Evolutionary conservation across 1,284 basidiomycete genomes (phyloP).

Genomic region (Microbotryum saponariae): DNA sequence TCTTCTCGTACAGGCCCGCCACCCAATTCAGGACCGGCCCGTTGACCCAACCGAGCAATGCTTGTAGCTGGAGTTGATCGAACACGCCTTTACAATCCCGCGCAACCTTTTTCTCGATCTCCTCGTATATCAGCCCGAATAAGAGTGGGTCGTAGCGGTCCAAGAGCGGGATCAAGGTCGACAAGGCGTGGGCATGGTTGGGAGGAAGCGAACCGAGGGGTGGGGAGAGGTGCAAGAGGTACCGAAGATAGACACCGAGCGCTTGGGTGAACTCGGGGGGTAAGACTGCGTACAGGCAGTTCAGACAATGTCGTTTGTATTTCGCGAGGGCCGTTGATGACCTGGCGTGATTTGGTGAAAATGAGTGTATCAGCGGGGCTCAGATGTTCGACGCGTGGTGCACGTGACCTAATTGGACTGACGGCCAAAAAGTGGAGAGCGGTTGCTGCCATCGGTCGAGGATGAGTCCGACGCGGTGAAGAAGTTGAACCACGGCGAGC

Average conservation of each 20-base stretch:
- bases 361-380: background rate
- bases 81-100: constrained; percentile 61
- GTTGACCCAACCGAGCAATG: constrained; percentile 64
- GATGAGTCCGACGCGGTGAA: constrained; percentile 22
- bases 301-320: constrained; percentile 50
- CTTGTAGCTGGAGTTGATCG: constrained; percentile 57
- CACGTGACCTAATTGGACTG: background rate
- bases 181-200: constrained; percentile 14
- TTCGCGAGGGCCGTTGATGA: background rate
- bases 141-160: constrained; percentile 78
- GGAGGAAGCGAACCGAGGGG: constrained; percentile 37
- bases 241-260: constrained; percentile 45
- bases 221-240: constrained; percentile 40
- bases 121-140: constrained; percentile 71
- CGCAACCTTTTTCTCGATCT: constrained; percentile 65
- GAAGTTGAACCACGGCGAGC: constrained; percentile 7
- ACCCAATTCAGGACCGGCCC: constrained; percentile 41
- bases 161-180: constrained; percentile 54
- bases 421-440: constrained; percentile 19
- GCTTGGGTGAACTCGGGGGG: constrained; percentile 57
- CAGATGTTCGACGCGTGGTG: background rate
- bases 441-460: constrained; percentile 27
- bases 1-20: constrained; percentile 41
- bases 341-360: background rate
- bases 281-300: constrained; percentile 57